A percentile compares a stretch with the other conserved stretches of the same genome.
Evolutionary conservation across 75 land plant genomes (phyloP).

Genomic region (Cupressus sempervirens): DNA sequence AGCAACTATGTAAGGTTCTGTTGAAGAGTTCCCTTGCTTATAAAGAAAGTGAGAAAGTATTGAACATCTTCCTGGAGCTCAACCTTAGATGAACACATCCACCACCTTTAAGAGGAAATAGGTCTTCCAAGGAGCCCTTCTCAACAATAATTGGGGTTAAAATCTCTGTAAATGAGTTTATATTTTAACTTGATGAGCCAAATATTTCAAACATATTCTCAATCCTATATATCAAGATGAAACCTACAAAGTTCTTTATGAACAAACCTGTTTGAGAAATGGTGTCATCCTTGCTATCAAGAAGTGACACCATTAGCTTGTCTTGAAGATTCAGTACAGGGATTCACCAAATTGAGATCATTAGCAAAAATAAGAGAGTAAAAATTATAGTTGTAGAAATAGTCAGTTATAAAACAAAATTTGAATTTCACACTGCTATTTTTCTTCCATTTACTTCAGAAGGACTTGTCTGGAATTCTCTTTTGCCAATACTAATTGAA

Average conservation of each 20-base stretch:
- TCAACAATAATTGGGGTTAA: slow-evolving; percentile 38
- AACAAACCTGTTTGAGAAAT: slow-evolving; percentile 44
- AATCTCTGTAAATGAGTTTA: slow-evolving; percentile 5
- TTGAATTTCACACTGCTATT: not conserved
- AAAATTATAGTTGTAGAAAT: not conserved
- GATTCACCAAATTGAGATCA: not conserved
- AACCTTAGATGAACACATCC: slow-evolving; percentile 57
- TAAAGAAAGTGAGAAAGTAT: no score
- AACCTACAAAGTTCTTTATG: not conserved
- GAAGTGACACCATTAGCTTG: slow-evolving; percentile 39
- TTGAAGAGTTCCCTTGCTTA: no score
- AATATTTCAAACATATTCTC: not conserved
- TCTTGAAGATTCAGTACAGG: slow-evolving; percentile 25
- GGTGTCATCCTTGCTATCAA: slow-evolving; percentile 42
- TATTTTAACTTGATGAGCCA: not conserved
- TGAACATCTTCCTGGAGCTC: no score
- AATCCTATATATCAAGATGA: not conserved
- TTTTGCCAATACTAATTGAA: no score
- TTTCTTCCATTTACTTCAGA: not conserved
- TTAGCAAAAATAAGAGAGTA: no score
- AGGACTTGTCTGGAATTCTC: not conserved
- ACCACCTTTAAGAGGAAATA: slow-evolving; percentile 50
- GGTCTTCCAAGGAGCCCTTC: slow-evolving; percentile 59
- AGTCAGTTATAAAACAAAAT: not conserved
- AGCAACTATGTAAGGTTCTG: no score